These are phyloP conservation scores for Candida quercuum DNA, from an alignment of 805 yeast species.

Conservation along the genomic window DNA sequence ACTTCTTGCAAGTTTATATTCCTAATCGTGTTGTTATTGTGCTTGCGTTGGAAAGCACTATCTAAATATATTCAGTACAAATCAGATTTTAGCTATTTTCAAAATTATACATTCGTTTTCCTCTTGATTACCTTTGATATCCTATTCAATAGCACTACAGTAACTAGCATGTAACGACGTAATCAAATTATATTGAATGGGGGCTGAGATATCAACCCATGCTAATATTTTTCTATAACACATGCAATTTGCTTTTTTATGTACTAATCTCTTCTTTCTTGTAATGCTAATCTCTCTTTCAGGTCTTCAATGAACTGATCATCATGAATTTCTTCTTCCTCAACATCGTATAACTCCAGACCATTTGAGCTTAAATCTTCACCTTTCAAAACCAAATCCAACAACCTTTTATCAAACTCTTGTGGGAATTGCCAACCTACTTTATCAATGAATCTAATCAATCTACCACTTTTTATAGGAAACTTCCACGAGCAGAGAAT, in stretches of 20 bases:
- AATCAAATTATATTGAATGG: too few species aligned
- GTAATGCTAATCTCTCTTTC: constrained; percentile 1
- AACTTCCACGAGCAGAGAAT: constrained; percentile 2
- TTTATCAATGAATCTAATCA: constrained; percentile 6
- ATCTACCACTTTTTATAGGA: constrained; percentile 5
- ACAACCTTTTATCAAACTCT: constrained; percentile 5
- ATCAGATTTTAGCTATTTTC: neutral
- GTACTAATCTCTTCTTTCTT: too few species aligned
- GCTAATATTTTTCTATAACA: too few species aligned
- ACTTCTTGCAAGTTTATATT: constrained; percentile 70
- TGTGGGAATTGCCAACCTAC: constrained; percentile 13
- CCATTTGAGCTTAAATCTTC: neutral
- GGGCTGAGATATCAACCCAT: too few species aligned
- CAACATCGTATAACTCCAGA: constrained; percentile 3
- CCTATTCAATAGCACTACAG: too few species aligned
- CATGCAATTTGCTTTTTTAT: too few species aligned
- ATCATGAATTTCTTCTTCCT: constrained; percentile 9
- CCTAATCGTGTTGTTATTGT: constrained; percentile 75
- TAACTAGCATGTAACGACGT: too few species aligned
- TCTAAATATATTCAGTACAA: neutral
- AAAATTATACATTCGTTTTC: too few species aligned
- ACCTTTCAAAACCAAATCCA: constrained; percentile 1
- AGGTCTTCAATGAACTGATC: constrained; percentile 4
- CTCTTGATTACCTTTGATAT: too few species aligned
- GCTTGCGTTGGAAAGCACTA: constrained; percentile 34